Percentiles rank a stretch among this genome's conserved stretches.
Conservation (phyloP, 2,329 filamentous ascomycete genomes). For the Pyrenochaeta sp. region DNA sequence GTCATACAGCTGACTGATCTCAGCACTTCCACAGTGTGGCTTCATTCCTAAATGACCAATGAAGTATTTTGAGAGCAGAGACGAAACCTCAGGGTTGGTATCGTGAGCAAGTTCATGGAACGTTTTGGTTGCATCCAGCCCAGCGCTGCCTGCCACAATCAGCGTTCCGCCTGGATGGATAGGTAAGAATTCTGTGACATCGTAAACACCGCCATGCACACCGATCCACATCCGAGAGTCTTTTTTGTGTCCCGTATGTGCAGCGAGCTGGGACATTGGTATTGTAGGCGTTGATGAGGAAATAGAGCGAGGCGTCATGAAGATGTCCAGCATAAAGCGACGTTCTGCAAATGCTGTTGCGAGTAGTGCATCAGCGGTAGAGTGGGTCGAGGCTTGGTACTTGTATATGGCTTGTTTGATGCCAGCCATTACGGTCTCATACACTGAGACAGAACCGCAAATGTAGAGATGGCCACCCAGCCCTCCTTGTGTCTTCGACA, state of each 20-base stretch:
- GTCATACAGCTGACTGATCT: conserved; percentile 58
- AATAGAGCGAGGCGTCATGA: conserved; percentile 64
- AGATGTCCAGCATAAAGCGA: conserved; percentile 63
- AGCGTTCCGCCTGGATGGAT: conserved; percentile 64
- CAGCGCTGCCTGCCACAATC: conserved; percentile 64
- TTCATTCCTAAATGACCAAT: conserved; percentile 62
- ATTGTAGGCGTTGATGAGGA: conserved; percentile 62
- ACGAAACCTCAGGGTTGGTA: conserved; percentile 63
- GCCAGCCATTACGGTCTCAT: conserved; percentile 64
- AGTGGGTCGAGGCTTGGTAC: conserved; percentile 61
- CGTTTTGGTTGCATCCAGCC: conserved; percentile 62
- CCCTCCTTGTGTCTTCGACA: conserved; percentile 65
- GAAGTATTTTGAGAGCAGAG: conserved; percentile 64
- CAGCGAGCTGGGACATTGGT: conserved; percentile 59
- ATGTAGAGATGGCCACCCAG: conserved; percentile 60
- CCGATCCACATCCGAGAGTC: conserved; percentile 61
- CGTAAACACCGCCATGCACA: conserved; percentile 63
- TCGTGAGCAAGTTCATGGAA: conserved; percentile 65
- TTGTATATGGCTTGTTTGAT: conserved; percentile 64
- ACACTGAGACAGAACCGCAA: conserved; percentile 60
- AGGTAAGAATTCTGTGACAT: conserved; percentile 61
- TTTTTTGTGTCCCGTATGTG: conserved; percentile 61
- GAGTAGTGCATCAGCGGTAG: conserved; percentile 60
- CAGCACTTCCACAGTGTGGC: conserved; percentile 55
- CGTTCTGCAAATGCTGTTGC: conserved; percentile 64